Base-by-base conservation (phyloP, 176 grass and related monocot genomes). In the Carex littledalei region DNA sequence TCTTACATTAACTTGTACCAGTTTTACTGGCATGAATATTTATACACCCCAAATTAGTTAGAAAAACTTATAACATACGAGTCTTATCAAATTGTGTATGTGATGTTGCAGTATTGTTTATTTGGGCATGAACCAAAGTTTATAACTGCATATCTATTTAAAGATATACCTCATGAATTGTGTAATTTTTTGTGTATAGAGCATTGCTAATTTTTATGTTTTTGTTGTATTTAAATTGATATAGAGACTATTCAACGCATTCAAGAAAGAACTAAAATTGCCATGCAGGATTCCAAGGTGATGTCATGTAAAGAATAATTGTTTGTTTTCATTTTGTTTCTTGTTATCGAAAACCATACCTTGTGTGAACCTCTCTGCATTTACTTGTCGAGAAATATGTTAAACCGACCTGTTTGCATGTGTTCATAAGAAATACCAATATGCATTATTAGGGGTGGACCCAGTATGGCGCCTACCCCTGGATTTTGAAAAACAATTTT, bases 251-350 rank as follows among this genome's bases (percentile, higher is more conserved):
- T 93, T 59, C 91, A 86, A 84, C 82, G 84, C 86, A 98, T 98
- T 74, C 86, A 89, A 21, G 93, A 93, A 86, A 90, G 93, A 76
- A 98, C 95, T 18, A 92, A 87, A 90, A 87, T 95, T 82, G 93
- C 95, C 16, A 98, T 98, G 95, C 92, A 98, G 87, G 84, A 98
- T 81, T 91, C 95, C 93, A 95, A 98, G 95, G 95, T 98, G 93
- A 98, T 89, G 89, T 95, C 93, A 93, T 97, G 92, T 93, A 97
- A 97, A 90, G 90, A 94, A 87, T 74, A 84, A 84, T 86, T 76
- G 49, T 87, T 45, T 62, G 34, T 70, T 80, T 58, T 50, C 47
- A 12, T 50, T 50, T 74, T 35, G 26, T 29, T 67, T 67, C 29
- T 35, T 67, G 10, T 34, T 35, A 6, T 67, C 1, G 15, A 16